These are phyloP conservation scores for Bauhinia variegata DNA, from an alignment of 306 rosid genomes.

Conservation along the genomic window DNA sequence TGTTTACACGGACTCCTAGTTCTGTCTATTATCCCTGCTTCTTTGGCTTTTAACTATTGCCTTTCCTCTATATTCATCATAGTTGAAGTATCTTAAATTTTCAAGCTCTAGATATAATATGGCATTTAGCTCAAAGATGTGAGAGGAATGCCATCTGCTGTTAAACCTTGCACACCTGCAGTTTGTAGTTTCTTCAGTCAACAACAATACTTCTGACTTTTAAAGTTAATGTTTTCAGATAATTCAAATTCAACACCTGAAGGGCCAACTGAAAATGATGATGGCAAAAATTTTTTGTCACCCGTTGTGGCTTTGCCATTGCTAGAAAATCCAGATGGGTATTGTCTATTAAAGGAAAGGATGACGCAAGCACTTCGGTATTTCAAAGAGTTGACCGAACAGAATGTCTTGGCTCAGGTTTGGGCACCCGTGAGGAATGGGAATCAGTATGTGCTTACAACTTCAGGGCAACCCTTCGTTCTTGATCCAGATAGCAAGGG, in stretches of 20 bases:
- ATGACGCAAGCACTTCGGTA: conserved; percentile 82
- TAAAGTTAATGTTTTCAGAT: conserved; percentile 49
- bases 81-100: conserved; percentile 20
- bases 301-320: conserved; percentile 46
- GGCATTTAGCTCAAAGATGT: neutral
- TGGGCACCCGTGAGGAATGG: conserved; percentile 85
- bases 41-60: no score
- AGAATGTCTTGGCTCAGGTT: conserved; percentile 80
- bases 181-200: conserved; percentile 14
- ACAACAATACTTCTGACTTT: conserved; percentile 41
- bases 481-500: conserved; percentile 68
- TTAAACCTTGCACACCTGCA: conserved; percentile 16
- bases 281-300: conserved; percentile 38
- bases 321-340: conserved; percentile 54
- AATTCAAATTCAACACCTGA: conserved; percentile 46
- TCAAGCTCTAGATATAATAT: neutral
- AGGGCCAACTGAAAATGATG: conserved; percentile 52
- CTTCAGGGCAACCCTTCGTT: conserved; percentile 89
- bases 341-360: conserved; percentile 68
- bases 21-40: conserved; percentile 24
- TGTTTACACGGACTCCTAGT: neutral
- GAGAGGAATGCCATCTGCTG: neutral
- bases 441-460: conserved; percentile 60
- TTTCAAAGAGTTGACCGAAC: conserved; percentile 72
- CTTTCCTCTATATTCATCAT: neutral